Conservation (phyloP, 1,284 basidiomycete genomes). For the Phlebopus sp. region DNA sequence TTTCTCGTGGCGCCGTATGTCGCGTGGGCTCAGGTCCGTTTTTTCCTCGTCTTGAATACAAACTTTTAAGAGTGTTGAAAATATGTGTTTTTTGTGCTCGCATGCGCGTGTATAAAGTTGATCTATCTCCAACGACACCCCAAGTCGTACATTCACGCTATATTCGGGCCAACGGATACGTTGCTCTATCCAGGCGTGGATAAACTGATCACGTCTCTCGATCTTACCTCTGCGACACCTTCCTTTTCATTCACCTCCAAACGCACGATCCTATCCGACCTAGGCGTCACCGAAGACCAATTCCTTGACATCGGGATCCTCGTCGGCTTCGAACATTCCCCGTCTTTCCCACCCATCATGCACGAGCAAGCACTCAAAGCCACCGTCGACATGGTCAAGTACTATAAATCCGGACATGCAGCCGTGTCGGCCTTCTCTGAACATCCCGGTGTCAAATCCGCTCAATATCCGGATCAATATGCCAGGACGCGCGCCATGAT, state of each 20-base stretch:
- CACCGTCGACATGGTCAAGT: conserved; percentile 85
- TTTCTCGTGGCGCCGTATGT: conserved; percentile 96
- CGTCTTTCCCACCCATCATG: conserved; percentile 81
- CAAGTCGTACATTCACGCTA: conserved; percentile 93
- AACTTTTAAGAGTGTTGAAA: too few species aligned
- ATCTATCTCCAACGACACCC: conserved; percentile 93
- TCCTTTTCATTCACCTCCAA: conserved; percentile 89
- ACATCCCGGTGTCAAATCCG: conserved; percentile 73
- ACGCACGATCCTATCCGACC: conserved; percentile 69
- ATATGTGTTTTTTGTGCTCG: too few species aligned
- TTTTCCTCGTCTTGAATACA: conserved; percentile 29
- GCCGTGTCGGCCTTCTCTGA: conserved; percentile 79
- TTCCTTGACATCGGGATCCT: conserved; percentile 94
- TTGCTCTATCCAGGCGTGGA: conserved; percentile 90
- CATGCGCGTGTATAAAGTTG: conserved; percentile 48
- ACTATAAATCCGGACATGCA: conserved; percentile 82
- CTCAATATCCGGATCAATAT: conserved; percentile 84
- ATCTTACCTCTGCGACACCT: conserved; percentile 63
- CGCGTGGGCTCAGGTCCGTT: conserved; percentile 85
- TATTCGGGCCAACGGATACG: conserved; percentile 89
- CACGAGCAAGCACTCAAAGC: conserved; percentile 80
- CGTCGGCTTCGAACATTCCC: conserved; percentile 85
- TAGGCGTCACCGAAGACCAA: conserved; percentile 83
- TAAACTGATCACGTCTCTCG: conserved; percentile 86
- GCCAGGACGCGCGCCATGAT: conserved; percentile 90